A percentile compares a stretch with the other conserved stretches of the same genome.
These are phyloP conservation scores for Solanum verrucosum DNA, from an alignment of 257 asterid species.

Conservation along the genomic window DNA sequence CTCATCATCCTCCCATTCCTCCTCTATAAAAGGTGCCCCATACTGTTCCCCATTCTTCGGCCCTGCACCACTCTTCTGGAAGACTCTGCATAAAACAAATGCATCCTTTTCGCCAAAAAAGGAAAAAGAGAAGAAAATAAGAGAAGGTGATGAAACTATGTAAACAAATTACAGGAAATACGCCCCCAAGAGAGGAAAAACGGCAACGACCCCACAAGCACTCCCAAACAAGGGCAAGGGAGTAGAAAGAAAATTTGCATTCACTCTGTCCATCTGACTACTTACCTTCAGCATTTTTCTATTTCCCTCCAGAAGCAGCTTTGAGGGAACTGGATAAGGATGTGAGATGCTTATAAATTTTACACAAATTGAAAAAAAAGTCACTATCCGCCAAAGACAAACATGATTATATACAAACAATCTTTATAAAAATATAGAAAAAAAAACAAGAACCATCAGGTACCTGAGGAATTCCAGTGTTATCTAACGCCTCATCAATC, in stretches of 20 bases:
- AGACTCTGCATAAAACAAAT: conserved; percentile 75
- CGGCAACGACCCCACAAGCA: background rate
- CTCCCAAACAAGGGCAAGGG: background rate
- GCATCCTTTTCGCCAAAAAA: conserved; percentile 50
- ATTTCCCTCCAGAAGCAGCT: background rate
- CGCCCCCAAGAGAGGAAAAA: background rate
- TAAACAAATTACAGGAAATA: background rate
- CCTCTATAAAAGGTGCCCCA: conserved; percentile 87
- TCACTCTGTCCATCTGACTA: background rate
- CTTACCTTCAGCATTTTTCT: background rate
- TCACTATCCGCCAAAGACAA: background rate
- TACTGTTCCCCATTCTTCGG: conserved; percentile 95
- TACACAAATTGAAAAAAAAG: background rate
- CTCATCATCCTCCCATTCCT: conserved; percentile 85
- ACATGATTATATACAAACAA: background rate
- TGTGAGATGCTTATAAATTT: background rate
- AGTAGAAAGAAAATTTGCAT: background rate
- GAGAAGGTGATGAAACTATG: background rate
- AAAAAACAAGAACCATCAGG: background rate
- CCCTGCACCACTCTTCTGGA: conserved; percentile 97
- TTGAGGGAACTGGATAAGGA: background rate
- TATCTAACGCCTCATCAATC: conserved; percentile 59
- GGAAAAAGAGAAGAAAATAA: conserved; percentile 2
- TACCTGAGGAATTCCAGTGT: conserved; percentile 76
- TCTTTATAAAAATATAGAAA: conserved; percentile 10